Conservation (phyloP, 345 rosid species). For the Lumnitzera littorea region DNA sequence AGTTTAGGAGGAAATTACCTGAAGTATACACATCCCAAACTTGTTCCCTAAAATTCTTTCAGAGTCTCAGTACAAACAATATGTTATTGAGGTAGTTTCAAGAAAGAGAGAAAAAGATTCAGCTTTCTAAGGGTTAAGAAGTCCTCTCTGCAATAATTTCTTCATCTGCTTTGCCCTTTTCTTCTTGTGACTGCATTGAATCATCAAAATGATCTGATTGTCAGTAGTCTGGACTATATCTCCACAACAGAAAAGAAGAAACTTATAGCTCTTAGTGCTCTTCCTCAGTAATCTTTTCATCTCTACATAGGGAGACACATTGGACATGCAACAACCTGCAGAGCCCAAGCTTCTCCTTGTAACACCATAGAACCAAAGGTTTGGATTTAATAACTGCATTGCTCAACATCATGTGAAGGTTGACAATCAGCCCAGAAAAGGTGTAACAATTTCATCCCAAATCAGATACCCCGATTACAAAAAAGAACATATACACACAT, state of each 20-base stretch:
- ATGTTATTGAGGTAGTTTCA: slow-evolving; percentile 79
- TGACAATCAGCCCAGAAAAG: slow-evolving; percentile 55
- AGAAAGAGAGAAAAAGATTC: slow-evolving; percentile 87
- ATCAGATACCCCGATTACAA: neutral
- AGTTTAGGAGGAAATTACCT: slow-evolving; percentile 35
- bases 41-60: slow-evolving; percentile 89
- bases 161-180: slow-evolving; percentile 87
- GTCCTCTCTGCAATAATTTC: slow-evolving; percentile 77
- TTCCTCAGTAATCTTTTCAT: no score
- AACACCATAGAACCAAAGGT: slow-evolving; percentile 89
- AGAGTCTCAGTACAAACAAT: slow-evolving; percentile 85
- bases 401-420: slow-evolving; percentile 76
- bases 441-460: neutral
- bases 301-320: neutral
- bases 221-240: neutral
- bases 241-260: neutral
- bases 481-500: neutral
- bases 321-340: slow-evolving; percentile 60
- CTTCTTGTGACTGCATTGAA: slow-evolving; percentile 66
- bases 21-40: slow-evolving; percentile 92
- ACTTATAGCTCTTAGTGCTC: no score
- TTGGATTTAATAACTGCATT: slow-evolving; percentile 65
- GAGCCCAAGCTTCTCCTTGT: slow-evolving; percentile 86
- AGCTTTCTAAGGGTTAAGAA: slow-evolving; percentile 83
- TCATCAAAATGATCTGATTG: slow-evolving; percentile 1